These are phyloP conservation scores for Eutrema salsugineum DNA, from an alignment of 441 rosid genomes.

Conservation along the genomic window DNA sequence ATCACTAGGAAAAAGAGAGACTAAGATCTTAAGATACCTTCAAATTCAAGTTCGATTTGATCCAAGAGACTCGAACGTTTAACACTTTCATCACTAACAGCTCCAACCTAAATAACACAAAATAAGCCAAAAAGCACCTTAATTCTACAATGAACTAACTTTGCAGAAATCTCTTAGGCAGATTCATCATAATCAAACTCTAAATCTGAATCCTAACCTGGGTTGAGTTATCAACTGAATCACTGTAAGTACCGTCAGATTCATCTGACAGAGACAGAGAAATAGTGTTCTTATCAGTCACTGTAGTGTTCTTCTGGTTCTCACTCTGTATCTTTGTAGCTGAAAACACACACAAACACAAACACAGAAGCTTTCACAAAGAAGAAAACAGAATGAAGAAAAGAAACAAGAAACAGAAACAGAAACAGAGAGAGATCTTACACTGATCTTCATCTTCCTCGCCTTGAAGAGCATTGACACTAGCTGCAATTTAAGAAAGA, in stretches of 20 bases:
- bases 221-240: background rate
- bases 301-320: conserved; percentile 14
- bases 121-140: background rate
- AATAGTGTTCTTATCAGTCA: conserved; percentile 21
- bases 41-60: conserved; percentile 23
- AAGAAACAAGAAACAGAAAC: background rate
- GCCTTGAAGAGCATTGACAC: conserved; percentile 21
- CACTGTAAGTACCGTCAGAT: background rate
- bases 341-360: conserved; percentile 18
- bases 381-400: background rate
- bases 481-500: background rate
- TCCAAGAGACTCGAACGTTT: conserved; percentile 6
- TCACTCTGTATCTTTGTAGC: conserved; percentile 24
- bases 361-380: background rate
- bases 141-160: background rate
- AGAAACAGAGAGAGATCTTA: conserved; percentile 11
- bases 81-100: conserved; percentile 4
- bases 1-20: background rate
- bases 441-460: conserved; percentile 14
- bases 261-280: conserved; percentile 24
- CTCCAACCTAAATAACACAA: conserved; percentile 16
- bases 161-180: background rate
- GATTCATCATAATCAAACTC: background rate
- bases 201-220: conserved; percentile 9
- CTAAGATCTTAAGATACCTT: conserved; percentile 24